Evolutionary conservation across 768 basidiomycete genomes (phyloP).

Genomic region (Tephrocybe sp.): DNA sequence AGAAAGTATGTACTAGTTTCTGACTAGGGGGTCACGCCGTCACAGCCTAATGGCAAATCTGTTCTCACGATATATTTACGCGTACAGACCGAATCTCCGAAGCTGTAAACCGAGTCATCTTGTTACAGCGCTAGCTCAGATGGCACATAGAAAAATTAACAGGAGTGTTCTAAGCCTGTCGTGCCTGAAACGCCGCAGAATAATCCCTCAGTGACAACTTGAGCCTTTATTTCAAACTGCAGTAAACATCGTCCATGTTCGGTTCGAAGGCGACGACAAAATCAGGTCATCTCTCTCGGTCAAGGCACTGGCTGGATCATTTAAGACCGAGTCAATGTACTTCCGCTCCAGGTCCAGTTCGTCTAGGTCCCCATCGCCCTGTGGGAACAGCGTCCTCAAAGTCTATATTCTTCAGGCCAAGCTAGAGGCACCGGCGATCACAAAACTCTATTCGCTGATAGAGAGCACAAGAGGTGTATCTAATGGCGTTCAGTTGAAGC

Average conservation of each 20-base stretch:
- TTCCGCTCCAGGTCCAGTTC: neutral
- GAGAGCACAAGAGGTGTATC: constrained; percentile 22
- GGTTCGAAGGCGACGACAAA: too few species aligned
- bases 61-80: constrained; percentile 27
- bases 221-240: constrained; percentile 1
- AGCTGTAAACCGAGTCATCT: neutral
- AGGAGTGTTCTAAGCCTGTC: too few species aligned
- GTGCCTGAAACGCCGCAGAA: too few species aligned
- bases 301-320: neutral
- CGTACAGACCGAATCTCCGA: neutral
- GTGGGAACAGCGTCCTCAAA: constrained; percentile 14
- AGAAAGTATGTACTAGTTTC: too few species aligned
- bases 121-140: too few species aligned
- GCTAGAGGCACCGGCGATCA: constrained; percentile 29
- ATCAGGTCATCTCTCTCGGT: too few species aligned
- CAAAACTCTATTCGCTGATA: constrained; percentile 35
- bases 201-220: too few species aligned
- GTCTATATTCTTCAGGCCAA: constrained; percentile 41
- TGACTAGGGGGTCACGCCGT: too few species aligned
- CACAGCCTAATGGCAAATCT: constrained; percentile 9
- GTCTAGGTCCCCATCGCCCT: neutral
- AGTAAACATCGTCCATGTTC: neutral
- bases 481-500: constrained; percentile 24
- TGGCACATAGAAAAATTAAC: too few species aligned
- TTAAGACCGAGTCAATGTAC: neutral